Evolutionary conservation across 2,329 filamentous ascomycete species (phyloP).

Genomic region (Epichloe aotearoae): DNA sequence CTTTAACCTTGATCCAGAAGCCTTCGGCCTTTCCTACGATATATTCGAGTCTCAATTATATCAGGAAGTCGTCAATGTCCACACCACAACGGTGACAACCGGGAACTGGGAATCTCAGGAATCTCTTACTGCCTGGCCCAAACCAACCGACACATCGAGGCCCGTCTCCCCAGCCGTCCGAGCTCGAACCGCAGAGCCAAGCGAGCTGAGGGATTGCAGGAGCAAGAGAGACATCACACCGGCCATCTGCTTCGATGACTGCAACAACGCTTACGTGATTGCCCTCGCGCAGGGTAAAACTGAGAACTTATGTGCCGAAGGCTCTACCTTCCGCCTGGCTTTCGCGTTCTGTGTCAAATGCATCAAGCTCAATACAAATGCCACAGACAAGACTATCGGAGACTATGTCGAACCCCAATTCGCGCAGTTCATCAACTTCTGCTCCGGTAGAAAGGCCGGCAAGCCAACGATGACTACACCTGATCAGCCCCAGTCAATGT

Average conservation of each 20-base stretch:
- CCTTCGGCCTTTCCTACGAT: constrained; percentile 49
- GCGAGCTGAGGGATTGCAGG: constrained; percentile 8
- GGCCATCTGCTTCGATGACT: constrained; percentile 35
- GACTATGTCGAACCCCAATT: constrained; percentile 26
- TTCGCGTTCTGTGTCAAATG: constrained; percentile 30
- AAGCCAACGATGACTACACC: constrained; percentile 7
- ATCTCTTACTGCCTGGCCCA: constrained; percentile 23
- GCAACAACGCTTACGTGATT: constrained; percentile 40
- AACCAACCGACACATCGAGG: not conserved
- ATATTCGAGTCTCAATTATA: constrained; percentile 40
- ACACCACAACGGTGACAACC: constrained; percentile 33
- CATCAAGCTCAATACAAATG: constrained; percentile 16
- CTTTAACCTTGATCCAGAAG: constrained; percentile 48
- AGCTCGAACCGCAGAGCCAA: no score
- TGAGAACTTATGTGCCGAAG: constrained; percentile 27
- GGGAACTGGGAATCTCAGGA: constrained; percentile 43
- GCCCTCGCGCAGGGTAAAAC: constrained; percentile 35
- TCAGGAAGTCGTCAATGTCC: constrained; percentile 21
- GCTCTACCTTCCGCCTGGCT: constrained; percentile 27
- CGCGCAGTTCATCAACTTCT: constrained; percentile 33
- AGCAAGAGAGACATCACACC: constrained; percentile 31
- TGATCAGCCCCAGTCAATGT: constrained; percentile 12
- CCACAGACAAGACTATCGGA: constrained; percentile 15
- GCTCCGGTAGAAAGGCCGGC: constrained; percentile 16
- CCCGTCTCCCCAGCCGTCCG: not conserved